Evolutionary conservation across 441 rosid species (phyloP).

Genomic region (Adansonia madagascariensis): DNA sequence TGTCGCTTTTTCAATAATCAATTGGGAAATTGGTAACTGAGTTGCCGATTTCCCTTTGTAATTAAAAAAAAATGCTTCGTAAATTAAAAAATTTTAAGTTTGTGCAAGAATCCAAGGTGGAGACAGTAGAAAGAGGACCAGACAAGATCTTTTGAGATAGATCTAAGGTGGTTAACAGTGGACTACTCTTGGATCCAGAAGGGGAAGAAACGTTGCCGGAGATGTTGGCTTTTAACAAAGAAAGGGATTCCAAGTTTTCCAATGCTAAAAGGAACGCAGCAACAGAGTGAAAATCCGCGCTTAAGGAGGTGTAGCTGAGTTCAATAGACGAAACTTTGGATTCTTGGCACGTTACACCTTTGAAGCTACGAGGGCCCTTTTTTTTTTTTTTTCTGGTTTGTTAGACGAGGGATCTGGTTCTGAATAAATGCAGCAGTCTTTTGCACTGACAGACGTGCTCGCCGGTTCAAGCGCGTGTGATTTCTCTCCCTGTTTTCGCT

Average conservation of each 20-base stretch:
- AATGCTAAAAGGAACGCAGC: conserved; percentile 58
- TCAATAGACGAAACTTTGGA: conserved; percentile 62
- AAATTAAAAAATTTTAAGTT: conserved; percentile 26
- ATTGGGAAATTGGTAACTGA: no score
- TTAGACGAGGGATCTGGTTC: no score
- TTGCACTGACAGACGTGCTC: no score
- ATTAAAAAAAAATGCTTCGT: no score
- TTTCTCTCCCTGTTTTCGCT: no score
- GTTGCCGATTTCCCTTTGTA: no score
- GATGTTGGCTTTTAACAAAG: conserved; percentile 51
- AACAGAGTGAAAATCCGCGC: conserved; percentile 59
- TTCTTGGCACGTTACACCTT: conserved; percentile 62
- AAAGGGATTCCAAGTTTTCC: conserved; percentile 54
- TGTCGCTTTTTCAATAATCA: no score
- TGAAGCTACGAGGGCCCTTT: conserved; percentile 61
- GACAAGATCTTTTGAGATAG: conserved; percentile 67
- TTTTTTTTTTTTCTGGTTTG: no score
- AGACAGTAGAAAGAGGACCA: conserved; percentile 55
- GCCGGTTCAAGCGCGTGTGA: no score
- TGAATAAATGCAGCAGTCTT: no score
- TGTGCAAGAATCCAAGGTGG: conserved; percentile 52
- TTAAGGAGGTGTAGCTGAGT: conserved; percentile 46
- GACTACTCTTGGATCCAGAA: conserved; percentile 62
- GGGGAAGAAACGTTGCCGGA: conserved; percentile 64
- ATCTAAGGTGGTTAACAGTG: conserved; percentile 61